These are phyloP conservation scores for Strobilomyces dryophilus DNA, from an alignment of 768 basidiomycete genomes.

Conservation along the genomic window DNA sequence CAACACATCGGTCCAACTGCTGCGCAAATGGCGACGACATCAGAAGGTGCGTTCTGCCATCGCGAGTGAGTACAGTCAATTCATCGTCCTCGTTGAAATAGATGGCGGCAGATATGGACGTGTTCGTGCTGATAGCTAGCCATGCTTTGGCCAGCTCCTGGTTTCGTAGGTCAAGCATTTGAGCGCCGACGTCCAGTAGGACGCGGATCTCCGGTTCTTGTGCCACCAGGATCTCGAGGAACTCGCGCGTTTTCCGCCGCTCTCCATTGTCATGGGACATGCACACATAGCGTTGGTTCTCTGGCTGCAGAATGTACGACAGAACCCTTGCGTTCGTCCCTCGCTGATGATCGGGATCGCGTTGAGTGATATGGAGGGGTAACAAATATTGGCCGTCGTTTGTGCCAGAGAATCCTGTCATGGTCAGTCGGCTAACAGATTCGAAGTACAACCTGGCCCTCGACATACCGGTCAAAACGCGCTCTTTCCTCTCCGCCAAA, in stretches of 20 bases:
- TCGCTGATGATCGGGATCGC: not conserved
- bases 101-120: not conserved
- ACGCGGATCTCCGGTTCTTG: slow-evolving; percentile 25
- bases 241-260: slow-evolving; percentile 9
- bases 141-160: not conserved
- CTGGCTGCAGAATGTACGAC: too few relatives aligned
- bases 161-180: slow-evolving; percentile 28
- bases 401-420: slow-evolving; percentile 36
- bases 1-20: too few relatives aligned
- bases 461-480: slow-evolving; percentile 14
- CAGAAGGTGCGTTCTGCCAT: not conserved
- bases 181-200: slow-evolving; percentile 43
- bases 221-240: slow-evolving; percentile 29
- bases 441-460: not conserved
- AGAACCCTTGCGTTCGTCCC: slow-evolving; percentile 1
- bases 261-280: slow-evolving; percentile 6
- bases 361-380: slow-evolving; percentile 28
- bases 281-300: slow-evolving; percentile 12
- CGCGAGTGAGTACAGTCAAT: not conserved
- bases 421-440: not conserved
- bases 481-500: slow-evolving; percentile 26
- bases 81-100: not conserved
- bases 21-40: too few relatives aligned
- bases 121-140: not conserved
- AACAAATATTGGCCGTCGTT: slow-evolving; percentile 38